Base-by-base conservation (phyloP, 768 basidiomycete genomes). In the Boletus fagicola region DNA sequence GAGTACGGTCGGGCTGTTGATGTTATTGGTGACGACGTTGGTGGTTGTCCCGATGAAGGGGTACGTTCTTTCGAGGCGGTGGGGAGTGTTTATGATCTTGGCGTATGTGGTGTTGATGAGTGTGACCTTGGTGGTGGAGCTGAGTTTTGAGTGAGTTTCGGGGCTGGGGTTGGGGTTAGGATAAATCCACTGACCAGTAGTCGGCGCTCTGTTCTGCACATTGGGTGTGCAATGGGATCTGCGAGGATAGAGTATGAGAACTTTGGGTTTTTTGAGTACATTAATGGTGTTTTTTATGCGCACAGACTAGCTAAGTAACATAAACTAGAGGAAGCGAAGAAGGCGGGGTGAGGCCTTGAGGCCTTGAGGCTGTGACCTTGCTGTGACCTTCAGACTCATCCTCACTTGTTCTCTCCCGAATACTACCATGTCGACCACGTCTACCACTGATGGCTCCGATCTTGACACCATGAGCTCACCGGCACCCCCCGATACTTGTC, bases 11-110 rank as follows among this genome's bases (percentile, higher is more conserved):
- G 94, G 95, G 9, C 78, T 99, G n/a, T 78, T 99, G 9, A 67
- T 77, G 38, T 74, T 99, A 11, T 78, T 99, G 12, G 64, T 84
- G 16, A 76, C 82, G 24, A 98, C 94, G 4, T 74, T 96, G 39
- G 72, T 95, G 49, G 83, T 89, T 62, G 92, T 98, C 0, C 95
- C 97, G 1, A 67, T 87, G 54, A 95, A 97, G 64, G 85, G 83
- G 30, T 98, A 89, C 68, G 77, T 83, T 64, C 80, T 98, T 46
- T 86, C 90, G 39, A 78, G 87, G 51, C 75, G 79, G 48, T 98
- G 94, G 94, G 95, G 94, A 0, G 63, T 88, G 28, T 81, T 90
- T 63, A 77, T 98, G 62, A 86, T 97, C 45, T 66, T 74, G 10
- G 84, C 82, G 18, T 98, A 98, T 67, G 65, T 80, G 30, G 76